phyloP scores from a whole-genome alignment of 495 filamentous ascomycete genomes.

The Jackrogersella multiformis region DNA sequence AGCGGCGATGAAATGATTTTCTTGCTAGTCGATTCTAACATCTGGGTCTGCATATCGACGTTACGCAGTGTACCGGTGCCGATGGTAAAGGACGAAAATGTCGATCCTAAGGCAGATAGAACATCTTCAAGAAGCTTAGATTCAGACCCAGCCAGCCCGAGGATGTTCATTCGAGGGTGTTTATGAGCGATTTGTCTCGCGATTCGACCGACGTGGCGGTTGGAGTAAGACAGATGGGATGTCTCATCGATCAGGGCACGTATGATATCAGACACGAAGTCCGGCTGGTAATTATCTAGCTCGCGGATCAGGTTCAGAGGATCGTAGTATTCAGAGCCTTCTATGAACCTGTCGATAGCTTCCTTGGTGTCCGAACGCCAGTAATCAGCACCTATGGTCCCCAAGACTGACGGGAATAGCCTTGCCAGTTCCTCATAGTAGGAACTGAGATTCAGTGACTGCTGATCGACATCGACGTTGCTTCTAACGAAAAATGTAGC shows the following conservation, averaged over 20 bases:
- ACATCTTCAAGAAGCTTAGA: constrained; percentile 44
- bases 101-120: constrained; percentile 44
- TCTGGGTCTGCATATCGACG: constrained; percentile 11
- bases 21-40: constrained; percentile 13
- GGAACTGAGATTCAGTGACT: background rate
- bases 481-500: constrained; percentile 45
- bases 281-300: constrained; percentile 40
- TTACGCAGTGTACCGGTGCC: constrained; percentile 34
- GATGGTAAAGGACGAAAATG: constrained; percentile 48
- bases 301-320: constrained; percentile 43
- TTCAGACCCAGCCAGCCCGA: constrained; percentile 47
- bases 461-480: background rate
- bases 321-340: constrained; percentile 43
- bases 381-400: constrained; percentile 6
- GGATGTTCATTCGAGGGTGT: constrained; percentile 55
- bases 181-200: constrained; percentile 54
- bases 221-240: constrained; percentile 42
- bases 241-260: constrained; percentile 44
- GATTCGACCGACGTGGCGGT: constrained; percentile 49
- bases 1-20: constrained; percentile 41
- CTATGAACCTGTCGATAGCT: constrained; percentile 45
- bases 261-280: constrained; percentile 39
- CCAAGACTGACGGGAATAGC: constrained; percentile 18
- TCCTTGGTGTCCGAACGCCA: constrained; percentile 49
- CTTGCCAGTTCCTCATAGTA: constrained; percentile 13